phyloP scores from a whole-genome alignment of 2,329 filamentous ascomycete genomes.

The Aspergillus vadensis region DNA sequence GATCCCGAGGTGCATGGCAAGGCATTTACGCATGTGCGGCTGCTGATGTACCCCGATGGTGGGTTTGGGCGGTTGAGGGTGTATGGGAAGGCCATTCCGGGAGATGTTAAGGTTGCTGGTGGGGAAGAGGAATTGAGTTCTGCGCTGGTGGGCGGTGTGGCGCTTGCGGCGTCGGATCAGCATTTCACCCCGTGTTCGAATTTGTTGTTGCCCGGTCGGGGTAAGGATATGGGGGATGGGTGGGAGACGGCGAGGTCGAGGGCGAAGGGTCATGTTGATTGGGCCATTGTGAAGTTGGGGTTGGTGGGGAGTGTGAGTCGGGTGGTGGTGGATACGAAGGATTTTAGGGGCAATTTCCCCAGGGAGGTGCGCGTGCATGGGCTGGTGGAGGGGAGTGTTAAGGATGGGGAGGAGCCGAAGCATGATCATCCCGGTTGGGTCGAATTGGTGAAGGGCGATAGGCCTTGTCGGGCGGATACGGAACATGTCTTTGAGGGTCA shows the following conservation, averaged over 20 bases:
- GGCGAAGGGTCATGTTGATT: constrained; percentile 44
- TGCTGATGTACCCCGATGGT: constrained; percentile 51
- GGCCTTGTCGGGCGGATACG: constrained; percentile 42
- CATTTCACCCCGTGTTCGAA: constrained; percentile 46
- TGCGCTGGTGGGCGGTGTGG: constrained; percentile 44
- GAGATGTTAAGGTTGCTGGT: background rate
- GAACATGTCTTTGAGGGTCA: constrained; percentile 45
- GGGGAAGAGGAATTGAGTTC: constrained; percentile 42
- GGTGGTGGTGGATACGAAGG: constrained; percentile 48
- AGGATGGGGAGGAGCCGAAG: constrained; percentile 31
- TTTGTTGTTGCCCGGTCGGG: constrained; percentile 45
- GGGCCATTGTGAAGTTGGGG: constrained; percentile 45
- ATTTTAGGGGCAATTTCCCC: constrained; percentile 50
- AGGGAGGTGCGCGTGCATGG: constrained; percentile 44
- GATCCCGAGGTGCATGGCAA: constrained; percentile 24
- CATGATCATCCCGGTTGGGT: constrained; percentile 41
- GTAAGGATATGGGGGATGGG: constrained; percentile 49
- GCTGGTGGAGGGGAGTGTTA: constrained; percentile 23
- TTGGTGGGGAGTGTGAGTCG: constrained; percentile 41
- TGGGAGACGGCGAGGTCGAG: constrained; percentile 48
- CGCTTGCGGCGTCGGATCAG: constrained; percentile 44
- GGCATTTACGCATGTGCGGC: constrained; percentile 46
- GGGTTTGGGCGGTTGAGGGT: constrained; percentile 47
- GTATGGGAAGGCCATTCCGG: constrained; percentile 43
- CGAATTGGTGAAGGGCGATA: constrained; percentile 40